Evolutionary conservation across 2,329 filamentous ascomycete species (phyloP).

Genomic region (Phaeosphaeria sp.): DNA sequence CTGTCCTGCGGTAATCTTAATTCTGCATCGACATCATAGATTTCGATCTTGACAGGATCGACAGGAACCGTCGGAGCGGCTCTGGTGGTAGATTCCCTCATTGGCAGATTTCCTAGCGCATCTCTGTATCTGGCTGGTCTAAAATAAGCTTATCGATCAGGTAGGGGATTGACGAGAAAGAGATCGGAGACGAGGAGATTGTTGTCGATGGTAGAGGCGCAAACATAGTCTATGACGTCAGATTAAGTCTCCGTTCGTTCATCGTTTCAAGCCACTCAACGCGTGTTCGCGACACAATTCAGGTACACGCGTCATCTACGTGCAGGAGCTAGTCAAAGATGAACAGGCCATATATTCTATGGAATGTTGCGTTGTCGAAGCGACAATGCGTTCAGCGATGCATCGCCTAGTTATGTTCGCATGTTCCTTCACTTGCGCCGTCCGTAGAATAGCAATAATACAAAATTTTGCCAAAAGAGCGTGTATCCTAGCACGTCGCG

Average conservation of each 20-base stretch:
- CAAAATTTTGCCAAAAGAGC: slow-evolving; percentile 16
- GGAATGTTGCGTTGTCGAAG: not conserved
- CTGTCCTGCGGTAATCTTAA: slow-evolving; percentile 1
- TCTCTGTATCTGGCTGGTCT: not conserved
- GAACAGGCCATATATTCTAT: not conserved
- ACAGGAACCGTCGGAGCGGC: slow-evolving; percentile 16
- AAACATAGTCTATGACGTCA: not conserved
- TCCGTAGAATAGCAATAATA: slow-evolving; percentile 12
- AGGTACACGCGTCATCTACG: not conserved
- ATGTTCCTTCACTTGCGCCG: slow-evolving; percentile 1
- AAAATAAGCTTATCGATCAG: slow-evolving; percentile 2
- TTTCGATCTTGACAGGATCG: slow-evolving; percentile 9
- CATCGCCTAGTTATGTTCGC: not conserved
- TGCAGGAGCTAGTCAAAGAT: not conserved
- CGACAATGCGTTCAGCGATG: not conserved
- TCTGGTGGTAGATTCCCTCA: not conserved
- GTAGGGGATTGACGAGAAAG: not conserved
- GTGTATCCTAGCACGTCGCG: slow-evolving; percentile 14
- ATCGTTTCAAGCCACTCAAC: not conserved
- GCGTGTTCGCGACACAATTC: not conserved
- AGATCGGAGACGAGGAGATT: not conserved
- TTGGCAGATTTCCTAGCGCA: slow-evolving; percentile 4
- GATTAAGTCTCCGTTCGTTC: not conserved
- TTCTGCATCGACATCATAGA: slow-evolving; percentile 19
- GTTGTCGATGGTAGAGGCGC: not conserved